Evolutionary conservation across 2,329 filamentous ascomycete species (phyloP), one percentile per base, ranked within the genome.

Genomic region (Lecanicillium sp.): DNA sequence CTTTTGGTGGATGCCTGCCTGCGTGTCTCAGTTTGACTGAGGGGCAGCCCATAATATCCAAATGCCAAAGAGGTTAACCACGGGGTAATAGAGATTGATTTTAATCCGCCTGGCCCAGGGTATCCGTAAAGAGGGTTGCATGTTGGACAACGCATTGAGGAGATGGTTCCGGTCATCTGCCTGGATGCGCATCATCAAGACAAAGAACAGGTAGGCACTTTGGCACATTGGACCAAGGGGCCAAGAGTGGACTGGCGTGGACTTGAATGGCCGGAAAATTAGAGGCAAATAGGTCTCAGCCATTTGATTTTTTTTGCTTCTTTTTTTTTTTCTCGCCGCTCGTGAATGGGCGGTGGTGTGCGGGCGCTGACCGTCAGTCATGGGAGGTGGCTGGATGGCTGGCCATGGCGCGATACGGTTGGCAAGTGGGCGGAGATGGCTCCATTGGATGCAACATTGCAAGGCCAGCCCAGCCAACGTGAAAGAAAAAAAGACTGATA

Each of bases 291-390:
- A 29, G 2, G 44, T 46, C 36, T 47, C 44, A 47, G 44, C 44
- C 44, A 47, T 47, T 35, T 26, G 17, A 17, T n/a, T 33, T 47
- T 38, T 26, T 47, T 47, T 47, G 44, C 44, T 47, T 47, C 35
- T 47, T 20, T 3, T 26, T 40, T 38, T 27, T 47, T 20, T 3
- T 26, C 33, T 38, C 10, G 15, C 30, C n/a, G 8, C 12, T 17
- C n/a, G 21, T 19, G n/a, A 5, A 17, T 39, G 37, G 37, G 23
- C 37, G 37, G 23, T 39, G 37, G 23, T 39, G 37, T 30, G 24
- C 35, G 26, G 44, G 44, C 26, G 44, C 26, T 39, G 35, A 40
- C 44, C 19, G 35, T 32, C 39, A 19, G 38, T 37, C 42, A 17
- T 45, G 24, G 44, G 27, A 33, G 36, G 44, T 39, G 36, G 44